Evolutionary conservation across 2,329 filamentous ascomycete genomes (phyloP), one percentile per base, ranked within the genome.

Genomic region (Pseudodiploospora longispora): DNA sequence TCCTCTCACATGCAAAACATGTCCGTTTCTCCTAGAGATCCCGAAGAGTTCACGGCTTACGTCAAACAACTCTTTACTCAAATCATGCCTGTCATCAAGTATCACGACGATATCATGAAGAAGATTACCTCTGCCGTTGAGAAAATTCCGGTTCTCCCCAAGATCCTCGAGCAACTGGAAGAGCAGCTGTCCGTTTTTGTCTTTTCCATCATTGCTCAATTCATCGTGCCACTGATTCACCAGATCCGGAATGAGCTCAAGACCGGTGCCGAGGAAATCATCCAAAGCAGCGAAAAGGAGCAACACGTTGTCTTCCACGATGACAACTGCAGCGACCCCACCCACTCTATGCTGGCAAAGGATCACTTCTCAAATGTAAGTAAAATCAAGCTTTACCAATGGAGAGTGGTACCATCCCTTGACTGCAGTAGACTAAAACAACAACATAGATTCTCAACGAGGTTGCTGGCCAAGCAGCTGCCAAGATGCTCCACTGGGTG

Each of bases 261-360:
- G 53, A 90, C 85, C 4, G 90, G 90, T 30, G 93, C 88, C 3
- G 82, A 80, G 2, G 87, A 95, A 63, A 85, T 96, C 56, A 95
- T 96, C 51, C 74, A 87, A 56, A 89, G 83, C 69, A 91, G 86
- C 61, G 76, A 83, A 62, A 78, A 83, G 42, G 84, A 95, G 69
- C 89, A 95, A 67, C 80, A 85, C 57, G 76, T 94, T 53, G 88
- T 96, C 40, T 96, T 95, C 65, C 67, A 85, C 37, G 82, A 96
- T 52, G 83, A 94, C 58, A 50, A 76, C 41, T 85, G 71, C 50
- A 81, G 80, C 19, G 84, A 96, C 58, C 91, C 90, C 0, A 96
- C 90, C 2, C 90, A 96, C 69, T 94, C 87, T 19, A 95, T 95
- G 90, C 71, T 96, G 42, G 89, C 88, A 47, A 96, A 96, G 69